These are phyloP conservation scores for Ephemerocybe angulata DNA, from an alignment of 768 basidiomycete genomes.

Conservation along the genomic window DNA sequence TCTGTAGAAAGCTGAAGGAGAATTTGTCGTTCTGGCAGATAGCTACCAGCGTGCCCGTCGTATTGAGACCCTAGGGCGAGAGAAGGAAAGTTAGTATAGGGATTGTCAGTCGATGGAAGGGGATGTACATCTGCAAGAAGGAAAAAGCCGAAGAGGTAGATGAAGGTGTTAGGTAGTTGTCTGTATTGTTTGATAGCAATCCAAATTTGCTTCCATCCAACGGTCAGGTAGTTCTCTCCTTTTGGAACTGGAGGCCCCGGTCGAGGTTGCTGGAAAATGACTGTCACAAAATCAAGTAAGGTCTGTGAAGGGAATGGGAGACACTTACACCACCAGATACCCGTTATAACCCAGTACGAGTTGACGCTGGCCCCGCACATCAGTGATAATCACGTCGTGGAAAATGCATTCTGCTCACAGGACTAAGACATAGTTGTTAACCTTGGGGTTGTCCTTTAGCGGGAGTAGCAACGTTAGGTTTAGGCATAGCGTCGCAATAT, in stretches of 20 bases:
- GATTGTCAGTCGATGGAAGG: background rate
- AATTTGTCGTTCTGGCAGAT: conserved; percentile 84
- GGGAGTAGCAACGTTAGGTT: conserved; percentile 73
- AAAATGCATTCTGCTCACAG: conserved; percentile 43
- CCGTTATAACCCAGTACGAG: conserved; percentile 71
- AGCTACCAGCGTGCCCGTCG: conserved; percentile 67
- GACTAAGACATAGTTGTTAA: conserved; percentile 71
- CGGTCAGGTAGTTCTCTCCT: conserved; percentile 70
- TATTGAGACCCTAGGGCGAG: conserved; percentile 65
- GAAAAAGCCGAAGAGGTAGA: conserved; percentile 74
- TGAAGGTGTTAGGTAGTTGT: conserved; percentile 76
- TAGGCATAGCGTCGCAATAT: conserved; percentile 58
- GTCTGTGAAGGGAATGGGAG: too few relatives aligned
- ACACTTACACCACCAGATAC: conserved; percentile 84
- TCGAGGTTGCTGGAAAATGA: conserved; percentile 82
- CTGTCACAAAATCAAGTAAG: conserved; percentile 30
- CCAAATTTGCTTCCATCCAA: conserved; percentile 92
- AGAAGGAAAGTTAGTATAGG: background rate
- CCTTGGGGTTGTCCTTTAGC: conserved; percentile 50
- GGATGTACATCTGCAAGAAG: conserved; percentile 63
- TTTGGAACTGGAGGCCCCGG: conserved; percentile 77
- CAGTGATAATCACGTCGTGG: background rate
- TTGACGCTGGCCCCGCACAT: conserved; percentile 46
- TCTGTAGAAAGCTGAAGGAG: conserved; percentile 75
- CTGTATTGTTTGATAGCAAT: conserved; percentile 70